These are phyloP conservation scores for Coniferiporia weirii DNA, from an alignment of 1,284 basidiomycete genomes.

Conservation along the genomic window DNA sequence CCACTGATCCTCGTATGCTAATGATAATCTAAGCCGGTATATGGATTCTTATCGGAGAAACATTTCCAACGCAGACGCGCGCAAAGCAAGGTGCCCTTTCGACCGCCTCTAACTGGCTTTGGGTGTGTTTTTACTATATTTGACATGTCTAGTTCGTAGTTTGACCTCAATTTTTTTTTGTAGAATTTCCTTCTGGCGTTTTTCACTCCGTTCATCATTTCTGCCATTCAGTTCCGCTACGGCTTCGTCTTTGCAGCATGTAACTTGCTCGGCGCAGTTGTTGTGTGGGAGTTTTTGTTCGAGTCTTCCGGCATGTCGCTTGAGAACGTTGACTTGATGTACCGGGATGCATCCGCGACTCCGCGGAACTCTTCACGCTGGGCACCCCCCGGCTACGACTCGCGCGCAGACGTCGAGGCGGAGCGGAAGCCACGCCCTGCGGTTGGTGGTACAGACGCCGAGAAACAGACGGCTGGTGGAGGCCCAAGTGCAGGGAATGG, in stretches of 20 bases:
- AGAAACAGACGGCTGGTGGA: slow-evolving; percentile 6
- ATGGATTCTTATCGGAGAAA: slow-evolving; percentile 76
- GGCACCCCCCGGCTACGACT: slow-evolving; percentile 48
- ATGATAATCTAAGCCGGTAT: slow-evolving; percentile 37
- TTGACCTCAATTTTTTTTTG: not conserved
- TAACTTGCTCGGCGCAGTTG: slow-evolving; percentile 54
- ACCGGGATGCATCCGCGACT: slow-evolving; percentile 61
- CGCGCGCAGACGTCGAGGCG: slow-evolving; percentile 36
- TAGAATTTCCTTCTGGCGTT: slow-evolving; percentile 72
- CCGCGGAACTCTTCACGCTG: slow-evolving; percentile 60
- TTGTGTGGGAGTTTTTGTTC: slow-evolving; percentile 77
- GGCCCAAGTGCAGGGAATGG: not conserved
- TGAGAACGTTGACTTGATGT: slow-evolving; percentile 74
- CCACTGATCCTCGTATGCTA: not conserved
- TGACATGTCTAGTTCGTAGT: not conserved
- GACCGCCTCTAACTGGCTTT: slow-evolving; percentile 65
- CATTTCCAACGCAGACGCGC: slow-evolving; percentile 69
- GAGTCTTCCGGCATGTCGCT: slow-evolving; percentile 67
- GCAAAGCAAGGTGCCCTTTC: slow-evolving; percentile 74
- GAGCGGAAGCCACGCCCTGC: slow-evolving; percentile 21
- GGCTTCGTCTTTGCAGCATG: slow-evolving; percentile 64
- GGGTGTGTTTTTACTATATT: slow-evolving; percentile 23
- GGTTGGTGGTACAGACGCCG: not conserved
- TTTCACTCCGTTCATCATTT: slow-evolving; percentile 66
- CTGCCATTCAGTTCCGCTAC: slow-evolving; percentile 56